A percentile compares a stretch with the other conserved stretches of the same genome.
Conservation (phyloP, 129 eudicot genomes). For the Flaveria bidentis region DNA sequence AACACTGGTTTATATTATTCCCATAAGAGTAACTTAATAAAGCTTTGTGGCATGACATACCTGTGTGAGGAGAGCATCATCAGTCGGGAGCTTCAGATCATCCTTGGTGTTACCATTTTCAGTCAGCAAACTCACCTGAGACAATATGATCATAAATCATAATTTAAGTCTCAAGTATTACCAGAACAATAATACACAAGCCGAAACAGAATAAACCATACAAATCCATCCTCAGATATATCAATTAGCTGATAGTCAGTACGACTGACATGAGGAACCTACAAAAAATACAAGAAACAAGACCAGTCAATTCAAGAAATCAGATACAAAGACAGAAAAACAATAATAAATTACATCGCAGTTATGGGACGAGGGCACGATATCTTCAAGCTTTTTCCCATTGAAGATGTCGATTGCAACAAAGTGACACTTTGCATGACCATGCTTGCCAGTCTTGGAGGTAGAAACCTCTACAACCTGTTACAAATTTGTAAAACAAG, state of each 20-base stretch:
- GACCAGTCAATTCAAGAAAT: not conserved
- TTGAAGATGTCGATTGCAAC: slow-evolving; percentile 66
- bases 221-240: slow-evolving; percentile 71
- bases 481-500: not conserved
- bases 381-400: slow-evolving; percentile 63
- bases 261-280: slow-evolving; percentile 71
- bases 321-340: not conserved
- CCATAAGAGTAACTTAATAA: not conserved
- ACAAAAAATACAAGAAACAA: not conserved
- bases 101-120: slow-evolving; percentile 39
- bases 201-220: slow-evolving; percentile 25
- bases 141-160: not conserved
- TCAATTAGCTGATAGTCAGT: slow-evolving; percentile 63
- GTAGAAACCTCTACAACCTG: slow-evolving; percentile 73
- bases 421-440: slow-evolving; percentile 76
- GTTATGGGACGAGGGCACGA: slow-evolving; percentile 71
- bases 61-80: slow-evolving; percentile 36
- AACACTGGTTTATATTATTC: not conserved
- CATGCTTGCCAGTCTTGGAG: slow-evolving; percentile 75
- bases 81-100: slow-evolving; percentile 39
- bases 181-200: not conserved
- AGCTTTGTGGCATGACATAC: slow-evolving; percentile 9
- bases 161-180: not conserved
- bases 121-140: slow-evolving; percentile 38
- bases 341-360: slow-evolving; percentile 49